Conservation (phyloP, 1,284 basidiomycete species). For the Puccinia polysora region DNA sequence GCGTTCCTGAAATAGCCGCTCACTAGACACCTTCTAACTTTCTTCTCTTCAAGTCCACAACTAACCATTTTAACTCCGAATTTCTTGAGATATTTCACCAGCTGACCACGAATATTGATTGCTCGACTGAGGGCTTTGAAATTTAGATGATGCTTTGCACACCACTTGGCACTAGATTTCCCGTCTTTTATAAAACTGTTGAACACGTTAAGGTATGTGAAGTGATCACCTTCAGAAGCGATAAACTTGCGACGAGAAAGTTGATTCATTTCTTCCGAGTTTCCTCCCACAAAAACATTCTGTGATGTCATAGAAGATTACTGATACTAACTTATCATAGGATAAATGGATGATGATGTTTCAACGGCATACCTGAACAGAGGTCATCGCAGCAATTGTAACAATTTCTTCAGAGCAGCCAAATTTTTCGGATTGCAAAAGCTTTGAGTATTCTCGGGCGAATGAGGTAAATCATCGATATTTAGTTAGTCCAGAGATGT, state of each 20-base stretch:
- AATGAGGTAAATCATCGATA: neutral
- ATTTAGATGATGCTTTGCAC: constrained; percentile 81
- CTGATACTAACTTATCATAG: neutral
- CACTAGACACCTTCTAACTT: constrained; percentile 75
- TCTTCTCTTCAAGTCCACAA: constrained; percentile 71
- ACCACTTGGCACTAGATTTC: constrained; percentile 76
- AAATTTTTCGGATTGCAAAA: constrained; percentile 76
- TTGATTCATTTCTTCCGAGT: constrained; percentile 75
- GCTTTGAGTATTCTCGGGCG: too few species aligned
- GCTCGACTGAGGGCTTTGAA: constrained; percentile 88
- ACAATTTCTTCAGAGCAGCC: constrained; percentile 87
- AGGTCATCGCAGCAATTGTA: constrained; percentile 90
- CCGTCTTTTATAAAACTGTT: constrained; percentile 83
- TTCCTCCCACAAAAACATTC: constrained; percentile 78
- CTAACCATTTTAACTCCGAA: constrained; percentile 68
- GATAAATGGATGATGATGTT: neutral
- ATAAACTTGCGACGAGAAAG: constrained; percentile 89
- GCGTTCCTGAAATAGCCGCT: constrained; percentile 92
- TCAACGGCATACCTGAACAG: constrained; percentile 65
- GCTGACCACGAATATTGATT: constrained; percentile 81
- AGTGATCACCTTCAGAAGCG: constrained; percentile 92
- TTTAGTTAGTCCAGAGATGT: constrained; percentile 9
- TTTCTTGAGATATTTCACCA: constrained; percentile 84
- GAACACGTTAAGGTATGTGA: constrained; percentile 87
- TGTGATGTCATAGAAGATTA: constrained; percentile 1